Base-by-base conservation (phyloP, 2,329 filamentous ascomycete species). In the Beauveria pseudobassiana region DNA sequence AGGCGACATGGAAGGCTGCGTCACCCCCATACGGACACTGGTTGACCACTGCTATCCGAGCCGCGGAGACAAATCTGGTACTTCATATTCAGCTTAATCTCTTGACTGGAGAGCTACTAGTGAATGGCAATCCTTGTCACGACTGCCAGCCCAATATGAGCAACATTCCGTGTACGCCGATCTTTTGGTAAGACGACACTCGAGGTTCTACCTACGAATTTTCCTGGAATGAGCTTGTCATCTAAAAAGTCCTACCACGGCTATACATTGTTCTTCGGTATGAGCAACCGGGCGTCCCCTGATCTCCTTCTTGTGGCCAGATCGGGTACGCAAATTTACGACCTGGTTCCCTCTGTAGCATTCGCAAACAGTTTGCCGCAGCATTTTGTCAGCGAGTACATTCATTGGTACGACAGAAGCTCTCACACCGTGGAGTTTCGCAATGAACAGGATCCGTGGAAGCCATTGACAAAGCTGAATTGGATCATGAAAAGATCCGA, bases 21-120 rank as follows among this genome's bases (percentile, higher is more conserved):
- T 45, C 49, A 24, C 1, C 16, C 14, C 26, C 38, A 24, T 16
- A 60, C 20, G 26, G 20, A 4, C 49, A 60, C 10, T 60, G 57
- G 57, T 12, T 61, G 30, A 48, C 22, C 24, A 54, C 42, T 22
- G 24, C 24, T 3, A 28, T 48, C 9, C 22, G 18, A 6, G 45
- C 34, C 2, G 3, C 24, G 6, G 48, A 14, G 14, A 40, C 30
- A 48, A 1, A 30, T 10, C 4, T 34, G 4, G 6, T 14, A 3
- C n/a, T 60, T 4, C 38, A 0, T 67, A 64, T 26, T 66, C 71
- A 62, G 3, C 53, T 22, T 18, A 58, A 53, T n/a, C 10, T 62
- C 0, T 12, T 62, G 16, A 58, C 46, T 3, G 60, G 53, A n/a
- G 60, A 58, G 20, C 20, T 62, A 3, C 28, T 58, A 3, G 60